Conservation (phyloP, 805 yeast species). For the Cyberlindnera petersonii region DNA sequence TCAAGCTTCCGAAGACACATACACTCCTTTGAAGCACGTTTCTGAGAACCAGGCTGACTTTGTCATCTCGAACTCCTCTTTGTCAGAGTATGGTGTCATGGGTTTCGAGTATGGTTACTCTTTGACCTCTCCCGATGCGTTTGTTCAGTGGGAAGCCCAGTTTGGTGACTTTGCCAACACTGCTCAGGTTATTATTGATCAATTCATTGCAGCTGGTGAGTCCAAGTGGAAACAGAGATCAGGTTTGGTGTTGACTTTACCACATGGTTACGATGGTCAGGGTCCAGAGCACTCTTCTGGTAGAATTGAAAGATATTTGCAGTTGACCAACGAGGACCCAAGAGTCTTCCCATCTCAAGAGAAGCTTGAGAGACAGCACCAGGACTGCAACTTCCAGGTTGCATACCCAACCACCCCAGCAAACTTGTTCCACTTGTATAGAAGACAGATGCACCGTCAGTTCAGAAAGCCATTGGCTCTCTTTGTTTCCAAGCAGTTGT, state of each 20-base stretch:
- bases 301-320: slow-evolving; percentile 94
- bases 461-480: slow-evolving; percentile 88
- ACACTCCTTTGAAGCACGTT: slow-evolving; percentile 82
- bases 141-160: slow-evolving; percentile 99
- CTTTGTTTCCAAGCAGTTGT: slow-evolving; percentile 87
- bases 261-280: slow-evolving; percentile 99
- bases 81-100: slow-evolving; percentile 98
- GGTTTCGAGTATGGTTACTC: slow-evolving; percentile 99
- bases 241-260: slow-evolving; percentile 90
- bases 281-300: slow-evolving; percentile 99
- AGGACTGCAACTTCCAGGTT: slow-evolving; percentile 96
- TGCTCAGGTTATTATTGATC: slow-evolving; percentile 96
- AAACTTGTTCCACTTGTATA: slow-evolving; percentile 88
- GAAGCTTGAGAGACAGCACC: slow-evolving; percentile 94
- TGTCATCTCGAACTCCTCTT: slow-evolving; percentile 86
- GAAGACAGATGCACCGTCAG: slow-evolving; percentile 99
- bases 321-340: slow-evolving; percentile 92
- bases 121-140: slow-evolving; percentile 92
- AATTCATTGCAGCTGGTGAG: slow-evolving; percentile 95
- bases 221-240: slow-evolving; percentile 99
- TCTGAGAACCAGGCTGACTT: slow-evolving; percentile 81
- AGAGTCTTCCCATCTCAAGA: slow-evolving; percentile 88
- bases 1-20: slow-evolving; percentile 77
- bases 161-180: slow-evolving; percentile 99
- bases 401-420: slow-evolving; percentile 99